Conservation (phyloP, 371 early-diverging fungal genomes). For the Dichotomocladium elegans region DNA sequence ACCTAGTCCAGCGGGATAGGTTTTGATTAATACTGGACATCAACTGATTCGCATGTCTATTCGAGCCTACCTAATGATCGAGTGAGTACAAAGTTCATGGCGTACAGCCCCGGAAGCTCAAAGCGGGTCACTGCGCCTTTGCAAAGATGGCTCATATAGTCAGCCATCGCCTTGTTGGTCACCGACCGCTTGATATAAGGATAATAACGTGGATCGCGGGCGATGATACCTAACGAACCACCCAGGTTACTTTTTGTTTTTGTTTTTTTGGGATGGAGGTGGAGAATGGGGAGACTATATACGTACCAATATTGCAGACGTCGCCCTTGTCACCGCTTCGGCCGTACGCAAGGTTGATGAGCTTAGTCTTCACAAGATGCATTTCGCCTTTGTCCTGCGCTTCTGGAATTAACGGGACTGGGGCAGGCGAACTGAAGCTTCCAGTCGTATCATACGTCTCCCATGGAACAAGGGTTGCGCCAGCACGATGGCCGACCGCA, state of each 20-base stretch:
- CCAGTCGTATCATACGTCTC: slow-evolving; percentile 26
- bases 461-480: slow-evolving; percentile 20
- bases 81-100: slow-evolving; percentile 73
- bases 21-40: background rate
- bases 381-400: slow-evolving; percentile 16
- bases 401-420: slow-evolving; percentile 26
- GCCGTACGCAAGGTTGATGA: slow-evolving; percentile 65
- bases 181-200: slow-evolving; percentile 45
- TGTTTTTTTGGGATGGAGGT: too few species aligned
- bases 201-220: slow-evolving; percentile 56
- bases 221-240: slow-evolving; percentile 53
- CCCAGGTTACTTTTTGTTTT: too few species aligned
- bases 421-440: slow-evolving; percentile 13
- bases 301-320: slow-evolving; percentile 57
- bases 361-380: slow-evolving; percentile 36
- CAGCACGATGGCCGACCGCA: slow-evolving; percentile 37
- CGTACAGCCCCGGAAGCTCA: slow-evolving; percentile 59
- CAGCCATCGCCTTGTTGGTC: slow-evolving; percentile 43
- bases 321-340: slow-evolving; percentile 80
- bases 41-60: background rate
- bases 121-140: slow-evolving; percentile 62
- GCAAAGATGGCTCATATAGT: slow-evolving; percentile 63
- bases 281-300: too few species aligned
- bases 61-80: slow-evolving; percentile 47
- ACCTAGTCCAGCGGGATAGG: too few species aligned